These are phyloP conservation scores for Meyerozyma guilliermondii DNA, from an alignment of 1,139 yeast species.

Conservation along the genomic window DNA sequence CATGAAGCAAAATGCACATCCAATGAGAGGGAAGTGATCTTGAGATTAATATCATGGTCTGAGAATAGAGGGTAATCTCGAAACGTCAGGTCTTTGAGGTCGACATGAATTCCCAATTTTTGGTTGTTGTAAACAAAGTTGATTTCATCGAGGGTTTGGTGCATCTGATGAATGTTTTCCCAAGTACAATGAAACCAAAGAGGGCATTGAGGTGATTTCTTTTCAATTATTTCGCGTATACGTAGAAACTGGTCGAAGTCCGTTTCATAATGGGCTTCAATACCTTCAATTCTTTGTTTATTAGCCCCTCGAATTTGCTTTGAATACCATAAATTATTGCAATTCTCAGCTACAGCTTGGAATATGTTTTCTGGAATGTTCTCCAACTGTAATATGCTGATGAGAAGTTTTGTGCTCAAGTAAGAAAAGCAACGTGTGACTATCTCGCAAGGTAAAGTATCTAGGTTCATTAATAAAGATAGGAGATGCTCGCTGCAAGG, in stretches of 20 bases:
- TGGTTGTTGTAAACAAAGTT: background rate
- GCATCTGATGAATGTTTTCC: background rate
- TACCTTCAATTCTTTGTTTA: background rate
- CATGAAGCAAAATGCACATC: background rate
- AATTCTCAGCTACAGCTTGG: background rate
- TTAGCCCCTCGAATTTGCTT: background rate
- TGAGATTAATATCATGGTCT: background rate
- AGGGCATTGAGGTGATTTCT: background rate
- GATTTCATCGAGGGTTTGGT: background rate
- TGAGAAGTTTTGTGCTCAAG: background rate
- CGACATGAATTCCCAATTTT: background rate
- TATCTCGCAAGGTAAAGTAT: background rate
- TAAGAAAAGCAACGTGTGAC: background rate
- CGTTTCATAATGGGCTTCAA: background rate
- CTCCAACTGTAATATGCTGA: background rate
- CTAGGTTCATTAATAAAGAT: background rate
- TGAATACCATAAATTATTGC: background rate
- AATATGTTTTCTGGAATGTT: background rate
- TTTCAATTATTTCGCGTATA: background rate
- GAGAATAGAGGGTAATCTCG: background rate
- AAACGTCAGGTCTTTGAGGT: background rate
- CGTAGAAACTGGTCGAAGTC: background rate
- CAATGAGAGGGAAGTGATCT: background rate
- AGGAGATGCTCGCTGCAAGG: too few relatives aligned
- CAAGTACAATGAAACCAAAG: background rate